A percentile compares a stretch with the other conserved stretches of the same genome.
phyloP scores from a whole-genome alignment of 768 basidiomycete genomes.

The Phaeotremella fagi region DNA sequence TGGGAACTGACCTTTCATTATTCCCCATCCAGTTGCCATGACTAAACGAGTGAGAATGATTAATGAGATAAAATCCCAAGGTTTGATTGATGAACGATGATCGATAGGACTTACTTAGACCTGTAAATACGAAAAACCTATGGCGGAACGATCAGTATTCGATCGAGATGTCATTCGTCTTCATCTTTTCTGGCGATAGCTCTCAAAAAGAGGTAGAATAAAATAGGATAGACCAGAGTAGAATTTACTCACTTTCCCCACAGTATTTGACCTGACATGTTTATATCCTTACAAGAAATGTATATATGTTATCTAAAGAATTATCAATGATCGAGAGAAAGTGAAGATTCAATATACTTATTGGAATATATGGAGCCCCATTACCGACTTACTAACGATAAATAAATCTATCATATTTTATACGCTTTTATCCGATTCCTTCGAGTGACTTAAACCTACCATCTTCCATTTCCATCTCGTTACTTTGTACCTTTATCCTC shows the following conservation, averaged over 20 bases:
- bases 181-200: too few relatives aligned
- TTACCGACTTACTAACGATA: not conserved
- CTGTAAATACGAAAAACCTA: not conserved
- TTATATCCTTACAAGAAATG: too few relatives aligned
- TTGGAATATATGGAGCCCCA: too few relatives aligned
- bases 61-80: not conserved
- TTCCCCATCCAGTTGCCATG: slow-evolving; percentile 32
- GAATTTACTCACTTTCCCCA: slow-evolving; percentile 23
- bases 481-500: too few relatives aligned
- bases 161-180: not conserved
- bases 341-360: too few relatives aligned
- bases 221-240: not conserved
- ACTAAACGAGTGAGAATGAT: slow-evolving; percentile 5
- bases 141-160: not conserved
- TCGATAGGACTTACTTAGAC: not conserved
- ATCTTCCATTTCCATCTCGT: too few relatives aligned
- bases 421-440: not conserved
- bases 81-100: not conserved
- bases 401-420: not conserved
- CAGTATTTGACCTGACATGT: slow-evolving; percentile 20
- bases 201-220: too few relatives aligned
- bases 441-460: too few relatives aligned
- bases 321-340: too few relatives aligned
- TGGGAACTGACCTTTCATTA: slow-evolving; percentile 37
- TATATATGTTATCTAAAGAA: too few relatives aligned